Evolutionary conservation across 352 stramenopile species (phyloP), one percentile per base, ranked within the genome.

Genomic region (Phytopythium cucurbitacearum): DNA sequence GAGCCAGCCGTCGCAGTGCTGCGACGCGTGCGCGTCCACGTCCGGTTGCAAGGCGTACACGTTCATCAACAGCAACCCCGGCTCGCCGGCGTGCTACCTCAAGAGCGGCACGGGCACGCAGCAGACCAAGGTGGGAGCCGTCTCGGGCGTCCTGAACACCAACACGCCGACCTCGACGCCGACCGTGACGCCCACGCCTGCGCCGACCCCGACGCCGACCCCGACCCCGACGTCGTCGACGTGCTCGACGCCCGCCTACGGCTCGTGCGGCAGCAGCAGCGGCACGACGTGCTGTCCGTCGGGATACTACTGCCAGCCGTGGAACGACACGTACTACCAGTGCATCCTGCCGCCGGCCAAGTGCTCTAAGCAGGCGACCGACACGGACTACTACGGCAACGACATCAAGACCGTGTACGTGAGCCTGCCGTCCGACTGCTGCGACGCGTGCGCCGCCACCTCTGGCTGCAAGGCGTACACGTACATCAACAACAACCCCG

Each of bases 391-490:
- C 40, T 73, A 65, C 33, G 71, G 71, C 50, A 75, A 80, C 38
- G 69, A 79, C 47, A 67, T 82, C 56, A 57, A 68, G 56, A 76
- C 66, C 2, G 62, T 78, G 39, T 79, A 74, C 54, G 63, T 68
- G 46, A 65, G 53, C 21, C 53, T 69, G 7, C 63, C 63, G 21
- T 71, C 63, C 15, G 48, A 70, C 9, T 77, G 72, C 37, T 83
- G 72, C 15, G 64, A 77, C 10, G 67, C 58, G 6, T 82, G 72
- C 59, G 45, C 60, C 9, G 64, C 57, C 13, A 73, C 51, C 5
- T 34, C 42, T 0, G 63, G 71, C 28, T 81, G 71, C 54, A 59
- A 66, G 58, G 68, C 64, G 32, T 81, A 79, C 59, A 79, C 71
- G 41, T 81, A 65, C 57, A 64, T 78, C 52, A 78, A 81, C 60